Evolutionary conservation across 345 rosid species (phyloP).

Genomic region (Balakata baccata): DNA sequence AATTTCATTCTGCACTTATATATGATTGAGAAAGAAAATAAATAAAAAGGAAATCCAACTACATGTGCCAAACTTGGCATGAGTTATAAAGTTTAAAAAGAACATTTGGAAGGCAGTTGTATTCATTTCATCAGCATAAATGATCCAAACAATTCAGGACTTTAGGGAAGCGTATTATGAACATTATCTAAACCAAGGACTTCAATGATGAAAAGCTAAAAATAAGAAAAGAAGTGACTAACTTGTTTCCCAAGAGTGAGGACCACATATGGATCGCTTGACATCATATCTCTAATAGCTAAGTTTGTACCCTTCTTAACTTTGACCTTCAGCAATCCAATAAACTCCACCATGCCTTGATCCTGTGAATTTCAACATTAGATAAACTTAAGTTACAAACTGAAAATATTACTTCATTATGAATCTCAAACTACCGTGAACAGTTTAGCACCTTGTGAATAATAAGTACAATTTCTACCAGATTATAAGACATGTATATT

Average conservation of each 20-base stretch:
- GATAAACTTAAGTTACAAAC: constrained; percentile 11
- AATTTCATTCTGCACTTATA: too few relatives aligned
- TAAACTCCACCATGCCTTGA: constrained; percentile 82
- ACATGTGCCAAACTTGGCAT: background rate
- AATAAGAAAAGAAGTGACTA: constrained; percentile 15
- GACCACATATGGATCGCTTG: constrained; percentile 93
- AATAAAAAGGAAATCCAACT: background rate
- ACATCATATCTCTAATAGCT: constrained; percentile 87
- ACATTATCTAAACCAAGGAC: background rate
- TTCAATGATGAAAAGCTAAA: constrained; percentile 1
- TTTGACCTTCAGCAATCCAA: constrained; percentile 77
- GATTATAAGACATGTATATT: background rate
- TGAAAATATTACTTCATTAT: background rate
- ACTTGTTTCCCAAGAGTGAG: constrained; percentile 86
- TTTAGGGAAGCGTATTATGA: background rate
- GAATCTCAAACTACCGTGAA: constrained; percentile 2
- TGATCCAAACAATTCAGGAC: background rate
- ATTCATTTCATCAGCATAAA: background rate
- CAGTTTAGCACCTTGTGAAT: background rate
- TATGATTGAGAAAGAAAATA: background rate
- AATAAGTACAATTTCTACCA: constrained; percentile 6
- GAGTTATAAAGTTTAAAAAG: background rate
- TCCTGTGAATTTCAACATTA: constrained; percentile 39
- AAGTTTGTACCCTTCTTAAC: constrained; percentile 68
- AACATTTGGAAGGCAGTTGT: background rate